Evolutionary conservation across 805 yeast species (phyloP).

Genomic region (Candida cerambycidarum): DNA sequence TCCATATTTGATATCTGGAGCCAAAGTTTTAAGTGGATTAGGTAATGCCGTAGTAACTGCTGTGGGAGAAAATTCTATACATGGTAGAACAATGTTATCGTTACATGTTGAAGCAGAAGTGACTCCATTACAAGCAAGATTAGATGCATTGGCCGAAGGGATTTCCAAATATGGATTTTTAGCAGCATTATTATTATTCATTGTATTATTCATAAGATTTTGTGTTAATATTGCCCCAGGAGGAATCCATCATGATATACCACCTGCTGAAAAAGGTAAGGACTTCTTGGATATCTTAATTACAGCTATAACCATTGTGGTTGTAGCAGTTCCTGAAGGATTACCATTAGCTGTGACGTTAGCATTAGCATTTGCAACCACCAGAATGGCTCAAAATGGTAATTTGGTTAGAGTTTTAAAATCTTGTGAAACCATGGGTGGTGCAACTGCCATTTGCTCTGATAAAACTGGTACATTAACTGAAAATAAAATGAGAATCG

Average conservation of each 20-base stretch:
- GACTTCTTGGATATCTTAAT: conserved; percentile 82
- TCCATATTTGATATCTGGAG: conserved; percentile 87
- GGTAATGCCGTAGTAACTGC: conserved; percentile 87
- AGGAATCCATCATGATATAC: conserved; percentile 42
- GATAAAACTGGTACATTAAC: conserved; percentile 98
- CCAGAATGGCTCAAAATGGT: conserved; percentile 96
- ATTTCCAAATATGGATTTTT: conserved; percentile 92
- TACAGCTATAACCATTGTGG: conserved; percentile 88
- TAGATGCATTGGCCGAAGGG: conserved; percentile 82
- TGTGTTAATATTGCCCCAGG: conserved; percentile 58
- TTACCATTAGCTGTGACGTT: conserved; percentile 95
- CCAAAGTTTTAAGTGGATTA: conserved; percentile 82
- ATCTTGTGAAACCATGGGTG: conserved; percentile 98
- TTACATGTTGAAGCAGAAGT: conserved; percentile 72
- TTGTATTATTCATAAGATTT: conserved; percentile 77
- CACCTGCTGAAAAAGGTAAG: conserved; percentile 77
- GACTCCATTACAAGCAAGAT: conserved; percentile 86
- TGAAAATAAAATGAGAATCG: conserved; percentile 90
- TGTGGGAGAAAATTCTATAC: conserved; percentile 84
- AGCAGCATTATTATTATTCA: conserved; percentile 78
- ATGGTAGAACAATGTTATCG: conserved; percentile 88
- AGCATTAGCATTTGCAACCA: conserved; percentile 96
- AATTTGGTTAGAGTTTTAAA: conserved; percentile 91
- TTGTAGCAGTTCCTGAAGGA: conserved; percentile 99
- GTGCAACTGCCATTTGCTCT: conserved; percentile 95